Base-by-base conservation (phyloP, 2,329 filamentous ascomycete species). In the Fusarium liriodendri region DNA sequence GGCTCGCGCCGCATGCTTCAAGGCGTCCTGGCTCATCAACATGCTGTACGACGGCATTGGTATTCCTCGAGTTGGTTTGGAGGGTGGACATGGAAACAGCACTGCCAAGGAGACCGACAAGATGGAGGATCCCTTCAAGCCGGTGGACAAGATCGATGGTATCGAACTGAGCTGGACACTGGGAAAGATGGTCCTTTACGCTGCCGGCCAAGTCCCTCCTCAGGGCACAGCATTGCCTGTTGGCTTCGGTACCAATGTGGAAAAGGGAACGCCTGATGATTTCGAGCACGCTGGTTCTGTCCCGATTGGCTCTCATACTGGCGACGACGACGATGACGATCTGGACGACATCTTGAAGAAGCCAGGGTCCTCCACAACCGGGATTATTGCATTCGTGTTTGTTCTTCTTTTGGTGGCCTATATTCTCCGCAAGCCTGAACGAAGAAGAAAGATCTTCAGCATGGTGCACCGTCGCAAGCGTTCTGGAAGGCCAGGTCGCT, bases 111-210 rank as follows among this genome's bases (percentile, higher is more conserved):
- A 90, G 6, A 54, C 47, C 10, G 89, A 93, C 47, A 88, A 90
- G 16, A 91, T 94, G 77, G 82, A 95, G 6, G 92, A 97, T 76
- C 90, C 96, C 0, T 99, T 99, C 84, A 94, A 96, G 80, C 94
- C 97, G 0, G 93, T 98, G 33, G 92, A 99, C 82, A 97, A 97
- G 82, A 95, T 99, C 75, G 91, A 95, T 76, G 94, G 92, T 20
- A 92, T 95, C 8, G 97, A 99, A 85, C 93, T 99, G 20, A 97
- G 94, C 85, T 99, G 97, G 97, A 98, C 97, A 0, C 85, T 99
- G 6, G 97, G 97, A 2, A 98, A 98, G 80, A 98, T 98, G 89
- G 90, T 99, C 8, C 89, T 99, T 6, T 98, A 98, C 77, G 97
- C 97, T 6, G 92, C 96, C 1, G 97, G 95, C 5, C 95, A 98